Conservation (phyloP, 371 early-diverging fungal genomes). For the Circinella minor region DNA sequence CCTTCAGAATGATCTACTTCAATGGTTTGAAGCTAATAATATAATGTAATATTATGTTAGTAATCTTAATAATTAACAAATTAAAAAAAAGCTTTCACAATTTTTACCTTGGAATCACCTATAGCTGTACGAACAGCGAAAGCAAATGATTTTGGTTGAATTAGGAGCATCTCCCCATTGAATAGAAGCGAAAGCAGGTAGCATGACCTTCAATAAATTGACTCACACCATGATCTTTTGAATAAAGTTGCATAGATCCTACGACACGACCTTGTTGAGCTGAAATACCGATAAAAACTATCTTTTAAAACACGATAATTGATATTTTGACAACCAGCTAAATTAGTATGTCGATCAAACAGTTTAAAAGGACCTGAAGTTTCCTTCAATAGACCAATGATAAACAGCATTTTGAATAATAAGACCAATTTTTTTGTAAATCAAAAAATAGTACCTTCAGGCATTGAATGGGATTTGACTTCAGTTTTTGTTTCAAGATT, state of each 20-base stretch:
- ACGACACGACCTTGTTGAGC: slow-evolving; percentile 90
- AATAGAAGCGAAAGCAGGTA: slow-evolving; percentile 92
- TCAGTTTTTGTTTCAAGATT: slow-evolving; percentile 94
- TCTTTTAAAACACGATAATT: slow-evolving; percentile 90
- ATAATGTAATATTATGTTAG: neutral
- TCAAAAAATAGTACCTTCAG: slow-evolving; percentile 95
- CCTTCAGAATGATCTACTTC: slow-evolving; percentile 96
- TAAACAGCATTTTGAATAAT: slow-evolving; percentile 90
- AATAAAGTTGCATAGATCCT: slow-evolving; percentile 96
- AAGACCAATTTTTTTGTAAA: slow-evolving; percentile 83
- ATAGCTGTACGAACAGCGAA: slow-evolving; percentile 88
- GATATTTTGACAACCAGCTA: slow-evolving; percentile 92
- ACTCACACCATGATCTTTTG: slow-evolving; percentile 89
- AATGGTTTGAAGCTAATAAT: slow-evolving; percentile 89
- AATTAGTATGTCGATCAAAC: slow-evolving; percentile 89
- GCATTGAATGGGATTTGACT: slow-evolving; percentile 90
- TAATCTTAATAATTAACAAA: neutral
- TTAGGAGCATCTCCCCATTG: slow-evolving; percentile 75
- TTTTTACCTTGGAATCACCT: slow-evolving; percentile 83
- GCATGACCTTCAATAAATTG: slow-evolving; percentile 98
- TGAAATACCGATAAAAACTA: slow-evolving; percentile 92
- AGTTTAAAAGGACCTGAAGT: slow-evolving; percentile 84
- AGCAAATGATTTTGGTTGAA: slow-evolving; percentile 89
- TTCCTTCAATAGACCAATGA: slow-evolving; percentile 97
- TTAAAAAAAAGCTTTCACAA: no score